Base-by-base conservation (phyloP, 2,329 filamentous ascomycete genomes). In the Neonectria hederae region DNA sequence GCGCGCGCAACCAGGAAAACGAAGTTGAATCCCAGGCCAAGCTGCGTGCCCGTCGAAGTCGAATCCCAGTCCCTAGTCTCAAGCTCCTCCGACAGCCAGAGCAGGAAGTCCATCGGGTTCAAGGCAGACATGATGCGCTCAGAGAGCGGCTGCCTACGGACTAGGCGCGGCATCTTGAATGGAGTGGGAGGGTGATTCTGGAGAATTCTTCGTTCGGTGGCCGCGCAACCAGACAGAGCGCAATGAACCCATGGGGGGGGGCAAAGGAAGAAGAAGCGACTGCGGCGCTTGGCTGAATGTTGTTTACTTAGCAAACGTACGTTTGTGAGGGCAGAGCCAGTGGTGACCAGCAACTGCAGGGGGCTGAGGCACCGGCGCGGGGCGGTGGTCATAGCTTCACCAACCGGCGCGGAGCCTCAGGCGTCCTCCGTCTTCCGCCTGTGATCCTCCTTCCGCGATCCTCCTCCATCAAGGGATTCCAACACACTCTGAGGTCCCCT, bases 51-150 rank as follows among this genome's bases (percentile, higher is more conserved):
- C 77, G 93, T 91, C 38, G 89, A 82, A 70, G 92, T 90, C 21
- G 95, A 93, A 71, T 97, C 92, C 89, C 94, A 97, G 72, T 97
- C 92, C 75, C 91, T 90, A 28, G 93, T 93, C 76, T 97, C 94
- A 65, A 99, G 86, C 80, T 97, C 93, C 77, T 98, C 95, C 0
- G 93, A 97, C 2, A 97, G 80, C 92, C 93, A 97, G 19, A 99
- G 88, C 58, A 96, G 82, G 75, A 95, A 92, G 80, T 99, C 96
- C 82, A 92, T 90, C 3, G 93, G 93, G 75, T 98, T 95, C 63
- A 97, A 83, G 78, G 89, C 89, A 61, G 92, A 86, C 76, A 89
- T 89, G 77, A 98, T 86, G 77, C 95, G 92, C 84, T 98, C 91
- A 30, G 82, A 77, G 71, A 97, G 86, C 77, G 96, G 90, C 76